Evolutionary conservation across 805 yeast genomes (phyloP), one percentile per base, ranked within the genome.

Genomic region (Saccharomycopsis sp.): DNA sequence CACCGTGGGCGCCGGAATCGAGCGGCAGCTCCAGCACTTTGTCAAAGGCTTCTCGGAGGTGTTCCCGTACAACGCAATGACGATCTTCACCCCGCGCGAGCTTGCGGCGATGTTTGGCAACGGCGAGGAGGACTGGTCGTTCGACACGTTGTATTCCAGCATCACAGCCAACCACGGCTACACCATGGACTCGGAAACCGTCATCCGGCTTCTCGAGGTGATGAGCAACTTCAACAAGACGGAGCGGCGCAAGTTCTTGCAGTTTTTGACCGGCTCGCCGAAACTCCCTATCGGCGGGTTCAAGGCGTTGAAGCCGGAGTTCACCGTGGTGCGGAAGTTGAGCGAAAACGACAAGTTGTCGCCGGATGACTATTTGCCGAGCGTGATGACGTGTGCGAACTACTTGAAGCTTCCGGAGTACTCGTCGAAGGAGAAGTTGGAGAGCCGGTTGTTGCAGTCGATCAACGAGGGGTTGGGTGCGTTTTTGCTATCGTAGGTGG

Each of bases 351-450:
- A 84, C 0, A 59, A 58, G 8, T 68, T 80, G 24, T 70, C 73
- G 12, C 79, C 88, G 3, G 96, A 92, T 70, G 90, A 84, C 61
- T 91, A 86, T 66, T 75, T 94, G 57, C 98, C 99, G 1, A 89
- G 97, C 71, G 99, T 94, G 2, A 92, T 92, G 99, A 92, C 99
- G 0, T 92, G 99, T 75, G 97, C 96, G 2, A 92, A 92, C 68
- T 94, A 92, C 67, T 76, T 92, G 63, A 92, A 92, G 69, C 73
- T 94, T 20, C 98, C 99, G 3, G 81, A 87, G 62, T 94, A 92
- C 68, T 79, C 89, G 2, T 73, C 79, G 40, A 79, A 77, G 59
- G 83, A 76, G 16, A 70, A 88, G 1, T 78, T 94, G 85, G 73
- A 69, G 53, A 67, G 74, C 34, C 75, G 87, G 55, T 71, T 94